These are phyloP conservation scores for Boechera divaricarpa DNA, from an alignment of 345 rosid genomes.

Conservation along the genomic window DNA sequence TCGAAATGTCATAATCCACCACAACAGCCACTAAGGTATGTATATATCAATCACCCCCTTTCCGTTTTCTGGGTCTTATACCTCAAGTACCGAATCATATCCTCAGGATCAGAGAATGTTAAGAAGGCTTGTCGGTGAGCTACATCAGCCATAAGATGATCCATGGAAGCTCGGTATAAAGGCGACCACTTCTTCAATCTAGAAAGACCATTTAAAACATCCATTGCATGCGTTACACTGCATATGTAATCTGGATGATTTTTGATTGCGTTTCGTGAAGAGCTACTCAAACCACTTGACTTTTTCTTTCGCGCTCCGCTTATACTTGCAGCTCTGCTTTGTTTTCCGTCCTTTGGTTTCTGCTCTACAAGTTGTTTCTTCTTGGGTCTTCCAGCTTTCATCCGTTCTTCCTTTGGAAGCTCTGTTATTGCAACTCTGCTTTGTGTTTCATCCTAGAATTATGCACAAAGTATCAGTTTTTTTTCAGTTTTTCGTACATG, in stretches of 20 bases:
- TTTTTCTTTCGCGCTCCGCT: not conserved
- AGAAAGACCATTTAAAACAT: slow-evolving; percentile 1
- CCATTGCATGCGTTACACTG: slow-evolving; percentile 18
- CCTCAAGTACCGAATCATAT: slow-evolving; percentile 10
- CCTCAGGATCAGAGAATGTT: slow-evolving; percentile 15
- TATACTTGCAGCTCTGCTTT: slow-evolving; percentile 6
- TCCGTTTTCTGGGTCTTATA: not conserved
- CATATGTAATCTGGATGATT: slow-evolving; percentile 13
- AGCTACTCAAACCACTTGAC: not conserved
- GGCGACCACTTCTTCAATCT: slow-evolving; percentile 26
- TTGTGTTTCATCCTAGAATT: slow-evolving; percentile 7
- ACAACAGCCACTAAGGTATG: not conserved
- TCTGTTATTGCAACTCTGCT: not conserved
- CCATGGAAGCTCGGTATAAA: slow-evolving; percentile 22
- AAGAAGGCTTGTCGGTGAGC: slow-evolving; percentile 30
- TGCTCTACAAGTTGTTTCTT: slow-evolving; percentile 8
- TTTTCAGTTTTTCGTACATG: not conserved
- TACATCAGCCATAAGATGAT: slow-evolving; percentile 23
- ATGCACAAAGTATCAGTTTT: not conserved
- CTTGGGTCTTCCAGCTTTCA: not conserved
- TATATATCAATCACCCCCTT: not conserved
- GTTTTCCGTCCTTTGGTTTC: not conserved
- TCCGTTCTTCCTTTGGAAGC: slow-evolving; percentile 5
- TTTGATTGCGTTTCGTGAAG: not conserved
- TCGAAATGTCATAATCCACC: not conserved